These are phyloP conservation scores for Leptodermis oblonga DNA, from an alignment of 257 asterid genomes.

Conservation along the genomic window DNA sequence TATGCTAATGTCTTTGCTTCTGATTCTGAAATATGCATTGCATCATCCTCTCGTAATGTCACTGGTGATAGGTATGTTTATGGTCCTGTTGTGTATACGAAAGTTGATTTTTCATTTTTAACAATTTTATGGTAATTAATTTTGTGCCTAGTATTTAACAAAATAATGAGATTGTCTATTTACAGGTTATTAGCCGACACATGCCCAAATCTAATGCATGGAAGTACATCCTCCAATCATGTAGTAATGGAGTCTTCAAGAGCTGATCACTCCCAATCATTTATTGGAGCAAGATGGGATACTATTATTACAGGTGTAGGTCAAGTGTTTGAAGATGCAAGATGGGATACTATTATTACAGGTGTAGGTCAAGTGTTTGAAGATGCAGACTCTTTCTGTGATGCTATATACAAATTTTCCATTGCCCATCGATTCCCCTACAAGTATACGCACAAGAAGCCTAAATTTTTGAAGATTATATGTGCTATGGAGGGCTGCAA, in stretches of 20 bases:
- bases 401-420: background rate
- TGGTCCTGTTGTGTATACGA: background rate
- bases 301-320: background rate
- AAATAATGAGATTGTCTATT: background rate
- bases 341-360: background rate
- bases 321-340: background rate
- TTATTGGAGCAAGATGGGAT: background rate
- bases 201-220: background rate
- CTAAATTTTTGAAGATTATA: background rate
- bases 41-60: background rate
- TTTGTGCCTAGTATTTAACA: background rate
- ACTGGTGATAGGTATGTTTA: background rate
- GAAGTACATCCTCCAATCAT: background rate
- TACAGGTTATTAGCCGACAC: background rate
- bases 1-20: background rate
- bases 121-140: background rate
- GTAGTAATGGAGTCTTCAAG: background rate
- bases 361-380: background rate
- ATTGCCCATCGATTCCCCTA: background rate
- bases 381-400: background rate
- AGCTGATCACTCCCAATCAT: background rate
- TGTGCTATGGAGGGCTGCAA: background rate
- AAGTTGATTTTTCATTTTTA: background rate
- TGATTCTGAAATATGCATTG: background rate
- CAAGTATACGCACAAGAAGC: background rate